phyloP scores from a whole-genome alignment of 2,329 filamentous ascomycete genomes.

The Raffaelea albimanens region DNA sequence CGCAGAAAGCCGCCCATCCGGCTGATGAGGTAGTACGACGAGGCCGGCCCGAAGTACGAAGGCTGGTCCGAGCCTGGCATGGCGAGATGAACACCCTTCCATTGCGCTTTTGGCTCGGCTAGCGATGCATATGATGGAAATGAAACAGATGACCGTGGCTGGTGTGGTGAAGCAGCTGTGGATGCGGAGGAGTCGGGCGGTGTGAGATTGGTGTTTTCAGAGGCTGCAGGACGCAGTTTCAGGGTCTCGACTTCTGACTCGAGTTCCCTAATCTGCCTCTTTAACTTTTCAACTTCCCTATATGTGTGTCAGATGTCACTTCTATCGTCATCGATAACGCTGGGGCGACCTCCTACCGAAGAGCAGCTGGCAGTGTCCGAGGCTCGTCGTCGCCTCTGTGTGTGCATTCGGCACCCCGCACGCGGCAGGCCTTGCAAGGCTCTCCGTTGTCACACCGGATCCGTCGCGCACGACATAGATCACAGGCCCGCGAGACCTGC shows the following conservation, averaged over 20 bases:
- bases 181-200: neutral
- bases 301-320: too few species aligned
- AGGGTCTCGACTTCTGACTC: neutral
- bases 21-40: slow-evolving; percentile 33
- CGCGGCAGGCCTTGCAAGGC: slow-evolving; percentile 26
- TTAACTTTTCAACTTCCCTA: neutral
- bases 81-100: slow-evolving; percentile 24
- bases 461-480: slow-evolving; percentile 26
- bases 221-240: neutral
- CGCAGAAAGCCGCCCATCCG: slow-evolving; percentile 28
- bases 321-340: too few species aligned
- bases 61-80: slow-evolving; percentile 23
- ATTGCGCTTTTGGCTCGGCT: slow-evolving; percentile 10
- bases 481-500: slow-evolving; percentile 22
- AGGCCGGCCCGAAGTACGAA: slow-evolving; percentile 35
- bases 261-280: neutral
- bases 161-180: neutral
- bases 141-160: neutral
- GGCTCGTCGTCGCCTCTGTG: slow-evolving; percentile 16
- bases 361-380: slow-evolving; percentile 5
- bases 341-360: neutral
- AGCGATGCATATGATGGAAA: too few species aligned
- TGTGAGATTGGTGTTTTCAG: neutral
- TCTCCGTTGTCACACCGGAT: slow-evolving; percentile 27
- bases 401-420: slow-evolving; percentile 22